These are phyloP conservation scores for Vigna unguiculata DNA, from an alignment of 306 rosid species.

Conservation along the genomic window DNA sequence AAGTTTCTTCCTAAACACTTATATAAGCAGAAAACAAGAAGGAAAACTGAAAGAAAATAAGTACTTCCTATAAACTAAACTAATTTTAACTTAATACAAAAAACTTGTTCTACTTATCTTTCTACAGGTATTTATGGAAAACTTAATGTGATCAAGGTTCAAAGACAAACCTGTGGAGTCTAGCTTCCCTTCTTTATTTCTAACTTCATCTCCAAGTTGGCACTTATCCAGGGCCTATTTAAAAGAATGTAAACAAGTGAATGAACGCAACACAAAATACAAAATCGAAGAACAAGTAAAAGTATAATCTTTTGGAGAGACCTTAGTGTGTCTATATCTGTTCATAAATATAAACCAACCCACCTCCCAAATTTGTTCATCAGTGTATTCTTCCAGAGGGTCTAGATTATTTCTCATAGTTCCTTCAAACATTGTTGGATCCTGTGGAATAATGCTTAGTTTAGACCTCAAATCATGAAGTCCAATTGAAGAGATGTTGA, in stretches of 20 bases:
- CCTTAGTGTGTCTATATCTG: too few relatives aligned
- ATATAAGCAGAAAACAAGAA: too few relatives aligned
- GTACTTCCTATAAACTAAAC: too few relatives aligned
- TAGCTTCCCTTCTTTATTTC: conserved; percentile 81
- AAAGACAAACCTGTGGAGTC: conserved; percentile 70
- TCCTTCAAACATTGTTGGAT: conserved; percentile 98
- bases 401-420: conserved; percentile 85
- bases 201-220: conserved; percentile 90
- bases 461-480: conserved; percentile 81
- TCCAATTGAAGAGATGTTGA: conserved; percentile 71
- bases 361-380: conserved; percentile 92
- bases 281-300: conserved; percentile 7
- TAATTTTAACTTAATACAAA: too few relatives aligned
- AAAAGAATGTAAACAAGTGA: background rate
- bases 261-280: background rate
- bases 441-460: conserved; percentile 92
- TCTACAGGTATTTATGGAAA: too few relatives aligned
- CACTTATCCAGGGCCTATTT: conserved; percentile 83
- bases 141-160: background rate
- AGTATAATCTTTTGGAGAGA: background rate
- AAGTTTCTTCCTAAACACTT: too few relatives aligned
- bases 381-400: conserved; percentile 80
- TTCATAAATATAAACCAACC: conserved; percentile 26
- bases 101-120: too few relatives aligned
- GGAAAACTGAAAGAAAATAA: too few relatives aligned